phyloP scores from a whole-genome alignment of 768 basidiomycete species.

The Boletellus ananas region DNA sequence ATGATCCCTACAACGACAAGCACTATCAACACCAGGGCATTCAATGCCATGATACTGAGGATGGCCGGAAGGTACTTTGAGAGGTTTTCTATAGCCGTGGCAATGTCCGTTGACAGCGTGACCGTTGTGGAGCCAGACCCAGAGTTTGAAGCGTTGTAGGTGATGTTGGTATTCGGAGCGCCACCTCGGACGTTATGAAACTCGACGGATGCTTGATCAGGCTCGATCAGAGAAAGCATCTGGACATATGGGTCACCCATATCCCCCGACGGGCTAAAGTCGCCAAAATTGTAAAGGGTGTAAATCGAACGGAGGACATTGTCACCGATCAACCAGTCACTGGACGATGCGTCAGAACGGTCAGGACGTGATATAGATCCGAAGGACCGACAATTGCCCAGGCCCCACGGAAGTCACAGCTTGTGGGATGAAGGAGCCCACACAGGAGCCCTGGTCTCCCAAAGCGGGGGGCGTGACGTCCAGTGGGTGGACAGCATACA shows the following conservation, averaged over 20 bases:
- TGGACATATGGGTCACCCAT: constrained; percentile 80
- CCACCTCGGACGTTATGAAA: constrained; percentile 71
- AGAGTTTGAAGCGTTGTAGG: constrained; percentile 51
- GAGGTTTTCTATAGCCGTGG: constrained; percentile 58
- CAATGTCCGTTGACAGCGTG: constrained; percentile 55
- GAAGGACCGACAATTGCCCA: constrained; percentile 59
- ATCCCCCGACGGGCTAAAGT: constrained; percentile 58
- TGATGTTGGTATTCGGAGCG: constrained; percentile 59
- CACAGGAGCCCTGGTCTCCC: constrained; percentile 48
- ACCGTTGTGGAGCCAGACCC: constrained; percentile 44
- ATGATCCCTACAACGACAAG: constrained; percentile 52
- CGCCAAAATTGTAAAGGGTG: constrained; percentile 81
- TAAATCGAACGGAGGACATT: constrained; percentile 82
- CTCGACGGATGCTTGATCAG: constrained; percentile 64
- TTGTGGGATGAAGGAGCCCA: constrained; percentile 75
- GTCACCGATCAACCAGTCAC: constrained; percentile 82
- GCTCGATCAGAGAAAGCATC: constrained; percentile 64
- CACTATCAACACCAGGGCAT: constrained; percentile 63
- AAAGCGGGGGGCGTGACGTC: constrained; percentile 57
- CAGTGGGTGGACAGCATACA: constrained; percentile 77
- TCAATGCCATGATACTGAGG: constrained; percentile 72
- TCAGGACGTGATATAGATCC: not conserved
- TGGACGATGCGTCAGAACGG: constrained; percentile 26
- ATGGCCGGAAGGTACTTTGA: constrained; percentile 66
- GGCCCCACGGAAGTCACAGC: constrained; percentile 46